These are phyloP conservation scores for Phycomyces nitens DNA, from an alignment of 192 early-diverging fungal species.

Conservation along the genomic window DNA sequence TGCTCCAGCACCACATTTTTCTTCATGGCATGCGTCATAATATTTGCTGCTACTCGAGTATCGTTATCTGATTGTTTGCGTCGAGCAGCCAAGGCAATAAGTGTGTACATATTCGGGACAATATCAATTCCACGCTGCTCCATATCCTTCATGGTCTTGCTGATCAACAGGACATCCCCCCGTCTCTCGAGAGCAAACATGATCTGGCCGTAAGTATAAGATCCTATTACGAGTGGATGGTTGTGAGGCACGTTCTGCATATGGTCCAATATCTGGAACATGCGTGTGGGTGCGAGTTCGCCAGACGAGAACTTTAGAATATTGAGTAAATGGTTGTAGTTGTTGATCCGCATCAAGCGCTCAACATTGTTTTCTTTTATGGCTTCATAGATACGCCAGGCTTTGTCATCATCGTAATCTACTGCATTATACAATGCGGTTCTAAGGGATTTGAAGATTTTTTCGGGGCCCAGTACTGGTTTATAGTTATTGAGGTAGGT, in stretches of 20 bases:
- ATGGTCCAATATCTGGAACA: slow-evolving; percentile 15
- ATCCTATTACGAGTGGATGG: background rate
- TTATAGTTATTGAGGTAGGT: background rate
- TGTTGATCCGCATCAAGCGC: slow-evolving; percentile 9
- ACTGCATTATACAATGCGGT: slow-evolving; percentile 15
- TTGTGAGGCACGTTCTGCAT: slow-evolving; percentile 11
- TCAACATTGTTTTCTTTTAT: slow-evolving; percentile 12
- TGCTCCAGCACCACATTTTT: slow-evolving; percentile 6
- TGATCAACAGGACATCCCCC: background rate
- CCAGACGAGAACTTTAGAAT: slow-evolving; percentile 11
- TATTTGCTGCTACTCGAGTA: background rate
- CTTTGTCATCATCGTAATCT: background rate
- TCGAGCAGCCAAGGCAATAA: slow-evolving; percentile 12
- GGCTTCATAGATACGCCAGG: slow-evolving; percentile 22
- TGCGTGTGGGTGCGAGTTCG: background rate
- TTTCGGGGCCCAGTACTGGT: background rate
- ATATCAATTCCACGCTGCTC: background rate
- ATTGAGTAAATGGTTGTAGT: slow-evolving; percentile 29
- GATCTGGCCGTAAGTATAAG: slow-evolving; percentile 11
- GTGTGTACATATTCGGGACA: slow-evolving; percentile 7
- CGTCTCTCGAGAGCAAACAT: slow-evolving; percentile 17
- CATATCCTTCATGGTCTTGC: background rate
- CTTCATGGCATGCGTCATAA: slow-evolving; percentile 2
- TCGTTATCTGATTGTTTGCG: background rate
- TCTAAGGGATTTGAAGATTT: slow-evolving; percentile 26